Conservation (phyloP, 768 basidiomycete genomes). For the Phanerodontia chrysosporium region DNA sequence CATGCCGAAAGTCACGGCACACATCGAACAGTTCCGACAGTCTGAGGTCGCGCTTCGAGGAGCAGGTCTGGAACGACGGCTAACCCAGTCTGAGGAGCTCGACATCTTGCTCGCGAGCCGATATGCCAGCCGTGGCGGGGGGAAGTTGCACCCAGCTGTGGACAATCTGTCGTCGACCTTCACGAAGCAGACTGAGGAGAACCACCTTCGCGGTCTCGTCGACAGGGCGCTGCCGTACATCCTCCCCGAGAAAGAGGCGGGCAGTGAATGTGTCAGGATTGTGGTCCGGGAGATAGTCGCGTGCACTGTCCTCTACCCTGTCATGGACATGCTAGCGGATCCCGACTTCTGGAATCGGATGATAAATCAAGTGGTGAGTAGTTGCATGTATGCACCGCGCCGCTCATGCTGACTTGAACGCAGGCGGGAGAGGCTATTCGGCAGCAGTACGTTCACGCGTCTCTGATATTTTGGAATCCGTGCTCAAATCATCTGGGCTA, state of each 20-base stretch:
- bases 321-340: conserved; percentile 91
- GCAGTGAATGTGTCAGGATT: conserved; percentile 65
- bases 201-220: conserved; percentile 69
- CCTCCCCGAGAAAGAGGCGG: conserved; percentile 71
- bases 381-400: neutral
- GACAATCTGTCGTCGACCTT: conserved; percentile 86
- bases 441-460: conserved; percentile 50
- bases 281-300: conserved; percentile 80
- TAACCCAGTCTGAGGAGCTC: conserved; percentile 87
- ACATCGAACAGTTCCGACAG: conserved; percentile 86
- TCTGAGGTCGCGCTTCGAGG: conserved; percentile 85
- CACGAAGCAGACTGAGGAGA: conserved; percentile 86
- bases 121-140: conserved; percentile 63
- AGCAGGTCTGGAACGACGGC: conserved; percentile 71
- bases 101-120: conserved; percentile 82
- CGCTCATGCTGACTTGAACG: conserved; percentile 3
- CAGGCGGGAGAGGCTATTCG: conserved; percentile 68
- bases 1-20: conserved; percentile 83
- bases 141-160: conserved; percentile 79
- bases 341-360: conserved; percentile 96
- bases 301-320: conserved; percentile 77
- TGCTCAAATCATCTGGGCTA: conserved; percentile 25
- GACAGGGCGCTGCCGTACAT: conserved; percentile 68
- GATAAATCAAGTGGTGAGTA: conserved; percentile 85
- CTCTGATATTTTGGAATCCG: conserved; percentile 30